Evolutionary conservation across 805 yeast genomes (phyloP).

Genomic region (Danielia oregonensis): DNA sequence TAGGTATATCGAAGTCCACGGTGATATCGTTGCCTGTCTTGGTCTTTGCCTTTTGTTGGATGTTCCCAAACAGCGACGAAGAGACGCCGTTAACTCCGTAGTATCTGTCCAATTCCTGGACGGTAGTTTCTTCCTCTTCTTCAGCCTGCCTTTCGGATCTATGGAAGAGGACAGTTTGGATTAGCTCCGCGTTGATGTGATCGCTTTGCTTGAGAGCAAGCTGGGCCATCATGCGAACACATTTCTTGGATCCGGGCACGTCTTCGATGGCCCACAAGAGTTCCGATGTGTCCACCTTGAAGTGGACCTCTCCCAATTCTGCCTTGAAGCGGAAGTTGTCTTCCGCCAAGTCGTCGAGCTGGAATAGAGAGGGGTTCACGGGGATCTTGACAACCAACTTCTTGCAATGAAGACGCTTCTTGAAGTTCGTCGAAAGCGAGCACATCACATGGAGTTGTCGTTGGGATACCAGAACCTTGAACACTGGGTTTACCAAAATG

Average conservation of each 20-base stretch:
- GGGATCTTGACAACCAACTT: slow-evolving; percentile 31
- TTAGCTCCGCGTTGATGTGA: slow-evolving; percentile 2
- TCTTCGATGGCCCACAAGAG: slow-evolving; percentile 70
- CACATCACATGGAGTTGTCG: slow-evolving; percentile 33
- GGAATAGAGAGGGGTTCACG: slow-evolving; percentile 32
- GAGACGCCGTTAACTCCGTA: slow-evolving; percentile 37
- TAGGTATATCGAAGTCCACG: slow-evolving; percentile 34
- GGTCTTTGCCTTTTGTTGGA: slow-evolving; percentile 11
- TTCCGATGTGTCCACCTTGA: slow-evolving; percentile 65
- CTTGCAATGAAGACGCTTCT: slow-evolving; percentile 31
- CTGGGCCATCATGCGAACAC: slow-evolving; percentile 55
- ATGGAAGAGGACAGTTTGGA: neutral
- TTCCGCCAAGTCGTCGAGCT: slow-evolving; percentile 10
- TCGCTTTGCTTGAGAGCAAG: slow-evolving; percentile 17
- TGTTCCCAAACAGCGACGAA: slow-evolving; percentile 21
- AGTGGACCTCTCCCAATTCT: slow-evolving; percentile 65
- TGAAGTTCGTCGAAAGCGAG: slow-evolving; percentile 31
- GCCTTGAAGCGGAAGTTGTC: slow-evolving; percentile 42
- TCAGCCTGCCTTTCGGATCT: neutral
- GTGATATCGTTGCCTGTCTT: slow-evolving; percentile 21
- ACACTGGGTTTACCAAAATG: slow-evolving; percentile 39
- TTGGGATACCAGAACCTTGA: slow-evolving; percentile 18
- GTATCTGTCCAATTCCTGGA: slow-evolving; percentile 19
- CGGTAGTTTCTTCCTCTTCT: slow-evolving; percentile 5
- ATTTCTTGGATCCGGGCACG: slow-evolving; percentile 54